A percentile compares a stretch with the other conserved stretches of the same genome.
phyloP scores from a whole-genome alignment of 2,329 filamentous ascomycete species.

The Coleophoma cylindrospora region DNA sequence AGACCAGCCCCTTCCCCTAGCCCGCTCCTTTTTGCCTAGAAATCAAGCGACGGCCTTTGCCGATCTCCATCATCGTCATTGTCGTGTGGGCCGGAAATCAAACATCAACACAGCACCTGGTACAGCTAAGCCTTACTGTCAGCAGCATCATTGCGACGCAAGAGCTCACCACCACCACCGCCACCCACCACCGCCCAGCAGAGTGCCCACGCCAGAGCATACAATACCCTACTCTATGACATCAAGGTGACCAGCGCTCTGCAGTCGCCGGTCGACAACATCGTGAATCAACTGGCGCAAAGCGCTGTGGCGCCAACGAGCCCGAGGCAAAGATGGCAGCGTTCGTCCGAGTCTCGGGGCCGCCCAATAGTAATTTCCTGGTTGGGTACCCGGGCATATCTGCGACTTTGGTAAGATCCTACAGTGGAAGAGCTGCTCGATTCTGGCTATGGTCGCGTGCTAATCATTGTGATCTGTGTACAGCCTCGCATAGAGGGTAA shows the following conservation, averaged over 20 bases:
- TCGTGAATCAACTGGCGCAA: background rate
- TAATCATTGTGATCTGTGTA: constrained; percentile 2
- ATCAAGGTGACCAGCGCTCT: background rate
- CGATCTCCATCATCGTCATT: no score
- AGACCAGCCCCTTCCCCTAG: no score
- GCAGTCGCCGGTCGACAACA: background rate
- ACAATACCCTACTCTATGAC: background rate
- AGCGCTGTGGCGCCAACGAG: constrained; percentile 2
- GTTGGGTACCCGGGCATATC: constrained; percentile 98
- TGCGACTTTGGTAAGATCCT: constrained; percentile 75
- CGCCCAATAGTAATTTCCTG: constrained; percentile 93
- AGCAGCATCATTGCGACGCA: background rate
- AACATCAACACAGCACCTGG: background rate
- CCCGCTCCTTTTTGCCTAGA: no score
- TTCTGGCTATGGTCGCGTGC: background rate
- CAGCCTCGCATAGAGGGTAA: constrained; percentile 96
- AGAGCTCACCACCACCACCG: background rate
- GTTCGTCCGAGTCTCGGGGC: constrained; percentile 93
- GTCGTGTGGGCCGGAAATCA: no score
- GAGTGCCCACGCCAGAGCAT: no score
- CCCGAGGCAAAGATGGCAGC: constrained; percentile 53
- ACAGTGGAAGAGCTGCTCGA: background rate
- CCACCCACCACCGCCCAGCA: background rate
- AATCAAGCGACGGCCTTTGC: no score
- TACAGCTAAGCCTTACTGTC: background rate